These are phyloP conservation scores for Candida morakotiae DNA, from an alignment of 805 yeast species.

Conservation along the genomic window DNA sequence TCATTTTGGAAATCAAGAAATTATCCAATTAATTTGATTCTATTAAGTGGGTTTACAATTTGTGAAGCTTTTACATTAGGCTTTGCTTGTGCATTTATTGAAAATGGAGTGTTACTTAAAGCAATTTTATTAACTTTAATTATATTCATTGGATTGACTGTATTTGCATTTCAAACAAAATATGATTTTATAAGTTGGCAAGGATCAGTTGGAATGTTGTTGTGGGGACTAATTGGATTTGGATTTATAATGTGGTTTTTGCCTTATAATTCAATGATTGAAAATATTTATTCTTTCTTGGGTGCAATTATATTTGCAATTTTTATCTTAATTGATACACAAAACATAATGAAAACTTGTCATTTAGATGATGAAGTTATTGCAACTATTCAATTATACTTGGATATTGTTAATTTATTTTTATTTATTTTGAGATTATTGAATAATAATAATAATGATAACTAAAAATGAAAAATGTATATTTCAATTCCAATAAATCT, in stretches of 20 bases:
- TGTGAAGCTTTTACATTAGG: constrained; percentile 75
- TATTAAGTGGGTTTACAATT: constrained; percentile 64
- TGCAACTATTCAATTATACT: constrained; percentile 72
- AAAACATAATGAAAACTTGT: constrained; percentile 65
- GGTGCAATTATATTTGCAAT: constrained; percentile 74
- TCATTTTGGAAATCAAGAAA: constrained; percentile 59
- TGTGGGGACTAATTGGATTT: constrained; percentile 68
- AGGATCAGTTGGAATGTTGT: constrained; percentile 48
- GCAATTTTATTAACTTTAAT: constrained; percentile 67
- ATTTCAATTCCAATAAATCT: too few species aligned
- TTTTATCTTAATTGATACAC: constrained; percentile 78
- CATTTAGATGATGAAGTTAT: constrained; percentile 84
- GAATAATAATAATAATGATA: constrained; percentile 20
- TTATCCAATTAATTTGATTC: constrained; percentile 62
- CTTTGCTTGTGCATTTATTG: constrained; percentile 57
- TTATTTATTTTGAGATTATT: constrained; percentile 68
- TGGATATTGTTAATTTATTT: constrained; percentile 81
- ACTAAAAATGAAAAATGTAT: too few species aligned
- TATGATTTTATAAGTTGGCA: constrained; percentile 72
- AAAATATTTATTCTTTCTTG: constrained; percentile 61
- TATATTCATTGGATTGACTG: constrained; percentile 71
- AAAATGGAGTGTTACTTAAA: constrained; percentile 60
- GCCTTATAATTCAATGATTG: constrained; percentile 46
- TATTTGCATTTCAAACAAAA: constrained; percentile 72
- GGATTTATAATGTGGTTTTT: constrained; percentile 70